Evolutionary conservation across 441 rosid genomes (phyloP).

Genomic region (Populus tomentosa): DNA sequence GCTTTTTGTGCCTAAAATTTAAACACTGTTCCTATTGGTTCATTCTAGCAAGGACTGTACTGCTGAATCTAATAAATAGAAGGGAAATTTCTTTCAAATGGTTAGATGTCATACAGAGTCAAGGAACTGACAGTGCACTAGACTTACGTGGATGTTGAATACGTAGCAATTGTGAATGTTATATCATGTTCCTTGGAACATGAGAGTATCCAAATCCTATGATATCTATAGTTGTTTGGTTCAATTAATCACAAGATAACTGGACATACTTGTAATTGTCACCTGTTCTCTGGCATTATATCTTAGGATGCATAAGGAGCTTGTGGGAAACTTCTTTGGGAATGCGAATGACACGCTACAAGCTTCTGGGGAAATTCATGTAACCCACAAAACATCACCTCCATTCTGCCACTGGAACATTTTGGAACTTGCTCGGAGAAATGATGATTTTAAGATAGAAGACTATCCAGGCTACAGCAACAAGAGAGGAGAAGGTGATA

Average conservation of each 20-base stretch:
- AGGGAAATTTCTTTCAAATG: background rate
- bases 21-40: too few species aligned
- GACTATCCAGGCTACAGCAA: conserved; percentile 53
- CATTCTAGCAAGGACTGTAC: background rate
- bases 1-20: background rate
- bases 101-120: background rate
- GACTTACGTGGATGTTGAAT: background rate
- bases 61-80: background rate
- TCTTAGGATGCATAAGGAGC: conserved; percentile 33
- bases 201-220: background rate
- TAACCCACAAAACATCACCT: conserved; percentile 43
- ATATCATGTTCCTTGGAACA: background rate
- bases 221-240: background rate
- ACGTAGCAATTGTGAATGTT: background rate
- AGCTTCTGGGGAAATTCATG: conserved; percentile 49
- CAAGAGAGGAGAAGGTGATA: conserved; percentile 46
- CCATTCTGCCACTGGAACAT: conserved; percentile 58
- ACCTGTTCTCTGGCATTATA: background rate
- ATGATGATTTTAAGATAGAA: conserved; percentile 29
- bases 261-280: background rate
- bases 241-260: background rate
- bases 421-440: conserved; percentile 38
- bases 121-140: background rate
- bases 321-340: conserved; percentile 40
- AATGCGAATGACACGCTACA: conserved; percentile 41